These are phyloP conservation scores for Fonsecaea pedrosoi DNA, from an alignment of 2,329 filamentous ascomycete species.

Conservation along the genomic window DNA sequence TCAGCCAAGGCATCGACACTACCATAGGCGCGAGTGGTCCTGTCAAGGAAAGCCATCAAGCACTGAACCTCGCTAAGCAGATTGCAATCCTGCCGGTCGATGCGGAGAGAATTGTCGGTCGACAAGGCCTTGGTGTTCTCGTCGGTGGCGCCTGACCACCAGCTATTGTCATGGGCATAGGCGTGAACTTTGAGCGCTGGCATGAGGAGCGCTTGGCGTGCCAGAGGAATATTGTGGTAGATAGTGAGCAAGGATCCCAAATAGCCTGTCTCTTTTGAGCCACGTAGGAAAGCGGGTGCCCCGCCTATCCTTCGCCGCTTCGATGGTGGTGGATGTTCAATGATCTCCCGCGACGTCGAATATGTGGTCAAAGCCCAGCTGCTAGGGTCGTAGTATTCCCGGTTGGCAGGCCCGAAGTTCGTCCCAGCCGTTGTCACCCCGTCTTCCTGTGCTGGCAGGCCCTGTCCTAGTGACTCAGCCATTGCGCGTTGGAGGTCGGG, in stretches of 20 bases:
- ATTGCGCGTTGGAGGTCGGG: slow-evolving; percentile 55
- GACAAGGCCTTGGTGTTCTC: slow-evolving; percentile 60
- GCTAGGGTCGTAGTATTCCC: slow-evolving; percentile 55
- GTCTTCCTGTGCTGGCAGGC: slow-evolving; percentile 59
- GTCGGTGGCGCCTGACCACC: slow-evolving; percentile 67
- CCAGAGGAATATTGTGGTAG: slow-evolving; percentile 66
- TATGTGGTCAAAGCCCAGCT: slow-evolving; percentile 64
- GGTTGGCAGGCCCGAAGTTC: slow-evolving; percentile 62
- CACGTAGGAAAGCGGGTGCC: slow-evolving; percentile 65
- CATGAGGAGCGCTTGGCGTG: slow-evolving; percentile 62
- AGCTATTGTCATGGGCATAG: slow-evolving; percentile 64
- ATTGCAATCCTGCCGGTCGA: slow-evolving; percentile 48
- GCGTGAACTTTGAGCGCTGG: slow-evolving; percentile 53
- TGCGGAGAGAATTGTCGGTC: slow-evolving; percentile 45
- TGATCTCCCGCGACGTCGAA: slow-evolving; percentile 57
- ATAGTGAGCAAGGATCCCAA: slow-evolving; percentile 67
- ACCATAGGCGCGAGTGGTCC: slow-evolving; percentile 64
- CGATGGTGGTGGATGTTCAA: slow-evolving; percentile 60
- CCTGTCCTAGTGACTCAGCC: slow-evolving; percentile 54
- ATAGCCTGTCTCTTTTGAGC: slow-evolving; percentile 59
- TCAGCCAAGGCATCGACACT: slow-evolving; percentile 60
- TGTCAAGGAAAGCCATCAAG: slow-evolving; percentile 66
- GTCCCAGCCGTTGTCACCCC: slow-evolving; percentile 55
- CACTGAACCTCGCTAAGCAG: slow-evolving; percentile 65
- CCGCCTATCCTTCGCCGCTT: slow-evolving; percentile 56